Conservation (phyloP, 805 yeast species). For the Lachancea sp. region DNA sequence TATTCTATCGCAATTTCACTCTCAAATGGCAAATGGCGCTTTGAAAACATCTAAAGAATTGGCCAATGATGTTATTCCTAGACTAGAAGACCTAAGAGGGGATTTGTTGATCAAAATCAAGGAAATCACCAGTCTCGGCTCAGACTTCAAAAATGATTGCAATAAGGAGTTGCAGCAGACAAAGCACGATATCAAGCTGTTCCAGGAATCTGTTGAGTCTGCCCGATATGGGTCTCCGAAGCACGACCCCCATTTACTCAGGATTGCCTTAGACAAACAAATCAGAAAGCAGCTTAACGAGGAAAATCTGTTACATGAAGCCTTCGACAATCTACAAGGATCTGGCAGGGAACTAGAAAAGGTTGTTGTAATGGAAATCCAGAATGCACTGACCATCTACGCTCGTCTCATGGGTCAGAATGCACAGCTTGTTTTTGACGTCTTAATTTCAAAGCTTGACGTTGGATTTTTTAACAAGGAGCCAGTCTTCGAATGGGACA, state of each 20-base stretch:
- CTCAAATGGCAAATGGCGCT: conserved; percentile 52
- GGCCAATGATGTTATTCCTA: conserved; percentile 53
- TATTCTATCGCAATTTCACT: conserved; percentile 58
- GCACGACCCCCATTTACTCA: conserved; percentile 78
- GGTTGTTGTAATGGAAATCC: conserved; percentile 81
- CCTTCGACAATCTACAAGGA: conserved; percentile 76
- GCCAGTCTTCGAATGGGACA: conserved; percentile 82
- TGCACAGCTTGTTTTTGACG: conserved; percentile 63
- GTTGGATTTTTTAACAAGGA: conserved; percentile 68
- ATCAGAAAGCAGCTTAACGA: conserved; percentile 71
- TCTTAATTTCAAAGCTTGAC: conserved; percentile 58
- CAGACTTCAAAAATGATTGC: conserved; percentile 78
- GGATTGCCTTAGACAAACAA: conserved; percentile 65
- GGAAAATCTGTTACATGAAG: conserved; percentile 83
- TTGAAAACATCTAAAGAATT: conserved; percentile 54
- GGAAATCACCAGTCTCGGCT: conserved; percentile 74
- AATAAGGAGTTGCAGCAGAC: conserved; percentile 63
- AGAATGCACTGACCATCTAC: conserved; percentile 68
- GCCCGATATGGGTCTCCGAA: conserved; percentile 44
- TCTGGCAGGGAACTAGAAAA: conserved; percentile 86
- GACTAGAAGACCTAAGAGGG: conserved; percentile 60
- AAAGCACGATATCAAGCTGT: conserved; percentile 47
- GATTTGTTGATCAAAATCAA: conserved; percentile 80
- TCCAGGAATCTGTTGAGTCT: conserved; percentile 56
- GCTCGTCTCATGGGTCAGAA: conserved; percentile 67